A percentile compares a stretch with the other conserved stretches of the same genome.
These are phyloP conservation scores for Salix arbutifolia DNA, from an alignment of 345 rosid genomes.

Conservation along the genomic window DNA sequence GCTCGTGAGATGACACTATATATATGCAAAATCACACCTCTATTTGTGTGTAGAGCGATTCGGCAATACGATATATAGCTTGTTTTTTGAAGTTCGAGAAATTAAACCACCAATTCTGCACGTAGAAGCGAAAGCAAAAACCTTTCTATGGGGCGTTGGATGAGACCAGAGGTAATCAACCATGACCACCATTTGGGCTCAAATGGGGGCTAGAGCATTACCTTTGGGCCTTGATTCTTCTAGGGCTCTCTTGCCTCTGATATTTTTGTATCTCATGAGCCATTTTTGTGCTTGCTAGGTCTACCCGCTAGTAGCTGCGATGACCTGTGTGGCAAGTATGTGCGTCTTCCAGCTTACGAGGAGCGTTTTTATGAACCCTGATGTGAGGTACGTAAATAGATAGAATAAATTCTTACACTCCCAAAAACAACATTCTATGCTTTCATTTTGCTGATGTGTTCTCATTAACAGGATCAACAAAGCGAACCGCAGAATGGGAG, in stretches of 20 bases:
- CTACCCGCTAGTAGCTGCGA: slow-evolving; percentile 70
- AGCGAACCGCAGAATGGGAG: slow-evolving; percentile 36
- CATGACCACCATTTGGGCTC: not conserved
- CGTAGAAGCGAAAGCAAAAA: not conserved
- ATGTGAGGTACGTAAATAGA: slow-evolving; percentile 63
- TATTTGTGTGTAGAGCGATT: not conserved
- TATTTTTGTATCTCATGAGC: not conserved
- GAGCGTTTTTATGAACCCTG: slow-evolving; percentile 55
- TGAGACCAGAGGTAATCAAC: slow-evolving; percentile 58
- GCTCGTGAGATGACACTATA: not conserved
- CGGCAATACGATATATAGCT: not conserved
- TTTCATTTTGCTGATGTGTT: too few relatives aligned
- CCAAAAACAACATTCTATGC: too few relatives aligned
- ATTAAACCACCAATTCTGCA: not conserved
- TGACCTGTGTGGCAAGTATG: slow-evolving; percentile 62
- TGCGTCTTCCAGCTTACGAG: slow-evolving; percentile 65
- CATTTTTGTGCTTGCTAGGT: slow-evolving; percentile 29
- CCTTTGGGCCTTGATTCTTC: not conserved
- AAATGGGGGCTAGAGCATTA: too few relatives aligned
- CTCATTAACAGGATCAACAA: slow-evolving; percentile 46
- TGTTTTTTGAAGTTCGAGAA: not conserved
- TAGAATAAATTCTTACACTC: not conserved
- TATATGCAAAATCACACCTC: not conserved
- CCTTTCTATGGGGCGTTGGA: slow-evolving; percentile 60
- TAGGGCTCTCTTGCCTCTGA: not conserved